Evolutionary conservation across 257 asterid species (phyloP).

Genomic region (Ajuga chamaepitys): DNA sequence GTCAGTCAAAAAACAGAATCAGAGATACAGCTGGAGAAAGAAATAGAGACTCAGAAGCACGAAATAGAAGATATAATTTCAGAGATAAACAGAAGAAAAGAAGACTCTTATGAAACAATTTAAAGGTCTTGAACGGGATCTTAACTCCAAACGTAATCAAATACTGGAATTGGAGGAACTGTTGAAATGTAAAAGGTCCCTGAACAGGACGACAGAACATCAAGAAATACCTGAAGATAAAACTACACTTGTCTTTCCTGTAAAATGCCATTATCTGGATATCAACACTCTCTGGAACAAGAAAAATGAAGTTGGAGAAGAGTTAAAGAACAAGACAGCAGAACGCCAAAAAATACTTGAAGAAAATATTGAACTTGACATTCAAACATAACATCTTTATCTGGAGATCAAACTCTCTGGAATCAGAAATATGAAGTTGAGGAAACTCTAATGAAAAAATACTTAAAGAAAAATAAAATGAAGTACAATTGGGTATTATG

Average conservation of each 20-base stretch:
- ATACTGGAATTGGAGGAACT: slow-evolving; percentile 51
- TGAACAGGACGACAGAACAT: too few relatives aligned
- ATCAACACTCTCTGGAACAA: too few relatives aligned
- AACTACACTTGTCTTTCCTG: too few relatives aligned
- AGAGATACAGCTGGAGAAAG: slow-evolving; percentile 46
- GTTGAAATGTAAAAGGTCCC: slow-evolving; percentile 27
- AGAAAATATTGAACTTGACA: too few relatives aligned
- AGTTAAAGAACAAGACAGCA: slow-evolving; percentile 25
- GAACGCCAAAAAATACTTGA: slow-evolving; percentile 31
- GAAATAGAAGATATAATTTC: slow-evolving; percentile 37
- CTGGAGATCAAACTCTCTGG: slow-evolving; percentile 25
- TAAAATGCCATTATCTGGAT: too few relatives aligned
- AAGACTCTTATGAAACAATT: slow-evolving; percentile 24
- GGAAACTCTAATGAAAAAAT: too few relatives aligned
- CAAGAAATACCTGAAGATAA: slow-evolving; percentile 33
- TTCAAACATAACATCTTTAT: slow-evolving; percentile 27
- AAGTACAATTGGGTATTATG: too few relatives aligned
- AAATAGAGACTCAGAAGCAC: slow-evolving; percentile 41
- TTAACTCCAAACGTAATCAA: slow-evolving; percentile 20
- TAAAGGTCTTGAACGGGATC: slow-evolving; percentile 32
- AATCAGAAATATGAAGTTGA: slow-evolving; percentile 39
- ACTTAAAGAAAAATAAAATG: too few relatives aligned
- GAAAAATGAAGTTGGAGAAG: slow-evolving; percentile 38
- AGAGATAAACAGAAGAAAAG: slow-evolving; percentile 33
- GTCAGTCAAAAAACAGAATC: slow-evolving; percentile 40